A percentile compares a stretch with the other conserved stretches of the same genome.
Evolutionary conservation across 139 green algal genomes (phyloP).

Genomic region (Asterochloris sp.): DNA sequence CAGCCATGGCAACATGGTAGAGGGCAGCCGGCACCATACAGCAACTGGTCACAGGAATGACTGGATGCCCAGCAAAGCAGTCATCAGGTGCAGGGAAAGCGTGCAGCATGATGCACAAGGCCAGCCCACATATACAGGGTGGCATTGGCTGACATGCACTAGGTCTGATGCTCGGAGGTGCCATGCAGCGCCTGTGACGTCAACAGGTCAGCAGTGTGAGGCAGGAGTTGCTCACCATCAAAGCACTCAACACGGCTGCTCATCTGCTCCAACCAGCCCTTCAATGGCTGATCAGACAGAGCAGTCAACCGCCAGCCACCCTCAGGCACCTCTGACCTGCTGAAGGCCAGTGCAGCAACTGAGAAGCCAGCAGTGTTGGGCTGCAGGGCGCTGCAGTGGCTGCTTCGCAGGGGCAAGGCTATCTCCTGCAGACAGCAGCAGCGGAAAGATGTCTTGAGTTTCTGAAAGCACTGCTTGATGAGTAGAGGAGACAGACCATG

Average conservation of each 20-base stretch:
- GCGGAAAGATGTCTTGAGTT: not conserved
- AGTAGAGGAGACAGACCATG: not conserved
- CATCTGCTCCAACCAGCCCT: not conserved
- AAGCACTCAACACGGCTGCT: not conserved
- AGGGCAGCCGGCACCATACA: too few species aligned
- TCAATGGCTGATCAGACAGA: slow-evolving; percentile 5
- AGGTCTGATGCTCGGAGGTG: too few species aligned
- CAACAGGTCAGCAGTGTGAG: not conserved
- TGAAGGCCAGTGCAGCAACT: not conserved
- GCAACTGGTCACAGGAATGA: too few species aligned
- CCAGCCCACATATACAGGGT: too few species aligned
- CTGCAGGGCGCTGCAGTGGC: not conserved
- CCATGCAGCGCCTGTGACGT: not conserved
- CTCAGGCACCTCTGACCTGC: not conserved
- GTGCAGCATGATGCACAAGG: too few species aligned
- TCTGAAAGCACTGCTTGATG: not conserved
- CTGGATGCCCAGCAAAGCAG: too few species aligned
- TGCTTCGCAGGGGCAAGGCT: not conserved
- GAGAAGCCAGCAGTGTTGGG: slow-evolving; percentile 13
- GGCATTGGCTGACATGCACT: too few species aligned
- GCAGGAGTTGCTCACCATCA: not conserved
- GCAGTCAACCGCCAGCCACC: not conserved
- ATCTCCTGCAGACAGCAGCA: not conserved
- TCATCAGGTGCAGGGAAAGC: too few species aligned
- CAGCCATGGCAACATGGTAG: not conserved